These are phyloP conservation scores for Lentinula sp. DNA, from an alignment of 768 basidiomycete species.

Conservation along the genomic window DNA sequence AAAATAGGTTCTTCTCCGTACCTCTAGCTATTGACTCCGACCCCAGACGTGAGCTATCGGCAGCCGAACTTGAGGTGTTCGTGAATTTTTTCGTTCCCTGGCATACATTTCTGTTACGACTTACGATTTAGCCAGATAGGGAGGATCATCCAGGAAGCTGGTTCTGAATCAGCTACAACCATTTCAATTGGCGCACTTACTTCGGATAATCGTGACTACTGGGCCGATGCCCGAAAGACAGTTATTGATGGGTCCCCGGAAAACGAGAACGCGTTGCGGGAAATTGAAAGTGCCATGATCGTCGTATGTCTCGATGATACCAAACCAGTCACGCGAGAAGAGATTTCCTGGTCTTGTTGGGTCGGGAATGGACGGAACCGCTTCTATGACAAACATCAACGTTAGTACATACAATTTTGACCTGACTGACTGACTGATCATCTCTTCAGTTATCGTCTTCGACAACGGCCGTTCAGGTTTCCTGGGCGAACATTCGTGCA, in stretches of 20 bases:
- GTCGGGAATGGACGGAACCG: constrained; percentile 86
- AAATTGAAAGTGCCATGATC: constrained; percentile 88
- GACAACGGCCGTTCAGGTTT: constrained; percentile 95
- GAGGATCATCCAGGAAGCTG: constrained; percentile 61
- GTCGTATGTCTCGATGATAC: constrained; percentile 82
- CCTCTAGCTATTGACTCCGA: constrained; percentile 49
- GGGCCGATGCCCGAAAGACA: constrained; percentile 70
- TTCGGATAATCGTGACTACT: constrained; percentile 82
- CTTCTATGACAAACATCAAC: constrained; percentile 96
- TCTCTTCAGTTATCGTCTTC: constrained; percentile 78
- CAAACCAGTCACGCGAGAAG: constrained; percentile 74
- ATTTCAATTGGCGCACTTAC: constrained; percentile 78
- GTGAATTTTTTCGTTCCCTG: neutral
- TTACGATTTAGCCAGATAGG: constrained; percentile 49
- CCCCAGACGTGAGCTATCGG: constrained; percentile 61
- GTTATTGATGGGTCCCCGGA: constrained; percentile 56
- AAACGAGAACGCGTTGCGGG: constrained; percentile 65
- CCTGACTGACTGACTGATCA: neutral
- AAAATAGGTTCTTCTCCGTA: constrained; percentile 88
- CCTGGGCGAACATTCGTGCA: constrained; percentile 80
- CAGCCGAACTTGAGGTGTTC: constrained; percentile 77
- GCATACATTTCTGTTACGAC: neutral
- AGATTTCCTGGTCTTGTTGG: constrained; percentile 80
- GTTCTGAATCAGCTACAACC: constrained; percentile 27
- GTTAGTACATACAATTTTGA: constrained; percentile 35